phyloP scores from a whole-genome alignment of 2,329 filamentous ascomycete genomes.

The Incumbomyces delicatus region DNA sequence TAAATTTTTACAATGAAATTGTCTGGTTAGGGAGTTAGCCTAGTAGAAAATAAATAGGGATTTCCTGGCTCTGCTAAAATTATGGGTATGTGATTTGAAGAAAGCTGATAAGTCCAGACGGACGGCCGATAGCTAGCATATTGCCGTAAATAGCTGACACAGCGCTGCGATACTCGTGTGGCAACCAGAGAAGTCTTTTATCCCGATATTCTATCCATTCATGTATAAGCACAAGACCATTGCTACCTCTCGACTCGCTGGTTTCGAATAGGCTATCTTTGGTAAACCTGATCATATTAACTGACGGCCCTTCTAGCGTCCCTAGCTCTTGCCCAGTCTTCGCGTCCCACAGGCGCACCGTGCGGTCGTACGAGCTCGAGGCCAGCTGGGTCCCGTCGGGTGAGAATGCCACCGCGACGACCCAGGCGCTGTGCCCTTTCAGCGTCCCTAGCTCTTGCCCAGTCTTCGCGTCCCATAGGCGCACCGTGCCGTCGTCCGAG shows the following conservation, averaged over 20 bases:
- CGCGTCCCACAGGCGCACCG: not conserved
- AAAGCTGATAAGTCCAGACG: constrained; percentile 3
- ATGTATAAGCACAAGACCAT: not conserved
- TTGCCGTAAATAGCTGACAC: constrained; percentile 3
- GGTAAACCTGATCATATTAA: not conserved
- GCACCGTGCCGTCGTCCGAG: constrained; percentile 17
- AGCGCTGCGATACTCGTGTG: constrained; percentile 2
- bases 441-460: constrained; percentile 13
- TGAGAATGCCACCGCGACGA: constrained; percentile 18
- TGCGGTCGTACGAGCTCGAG: constrained; percentile 10
- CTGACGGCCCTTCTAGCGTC: not conserved
- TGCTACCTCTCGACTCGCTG: not conserved
- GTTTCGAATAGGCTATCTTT: not conserved
- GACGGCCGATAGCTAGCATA: constrained; percentile 1
- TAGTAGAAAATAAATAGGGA: too few species aligned
- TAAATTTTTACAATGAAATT: too few species aligned
- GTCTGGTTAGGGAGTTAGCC: too few species aligned
- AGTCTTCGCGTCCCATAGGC: constrained; percentile 20
- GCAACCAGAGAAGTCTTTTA: not conserved
- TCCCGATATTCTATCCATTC: not conserved
- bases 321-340: not conserved
- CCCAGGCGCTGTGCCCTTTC: constrained; percentile 16
- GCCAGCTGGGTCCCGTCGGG: constrained; percentile 15
- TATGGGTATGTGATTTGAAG: not conserved
- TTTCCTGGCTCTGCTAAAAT: too few species aligned